Conservation (phyloP, 352 stramenopile genomes). For the Phytophthora pini region DNA sequence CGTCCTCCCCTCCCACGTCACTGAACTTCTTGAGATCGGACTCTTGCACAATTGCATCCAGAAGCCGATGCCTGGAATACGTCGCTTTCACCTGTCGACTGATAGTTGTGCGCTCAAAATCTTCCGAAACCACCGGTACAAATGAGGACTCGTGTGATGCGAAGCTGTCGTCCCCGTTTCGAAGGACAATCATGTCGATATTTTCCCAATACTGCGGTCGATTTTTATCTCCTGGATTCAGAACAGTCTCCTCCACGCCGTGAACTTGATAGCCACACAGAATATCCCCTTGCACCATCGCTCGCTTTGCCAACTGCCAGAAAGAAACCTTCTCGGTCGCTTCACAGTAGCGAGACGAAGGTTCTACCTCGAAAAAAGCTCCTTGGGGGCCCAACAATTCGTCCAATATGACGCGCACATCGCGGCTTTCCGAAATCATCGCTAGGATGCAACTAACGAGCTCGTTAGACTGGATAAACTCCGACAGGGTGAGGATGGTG, state of each 20-base stretch:
- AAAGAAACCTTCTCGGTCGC: slow-evolving; percentile 65
- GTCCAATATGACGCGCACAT: slow-evolving; percentile 84
- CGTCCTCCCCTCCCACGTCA: slow-evolving; percentile 24
- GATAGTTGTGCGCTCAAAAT: slow-evolving; percentile 61
- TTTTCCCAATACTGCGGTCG: slow-evolving; percentile 48
- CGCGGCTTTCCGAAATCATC: slow-evolving; percentile 87
- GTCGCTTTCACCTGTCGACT: slow-evolving; percentile 57
- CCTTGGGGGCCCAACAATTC: slow-evolving; percentile 75
- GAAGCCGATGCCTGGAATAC: slow-evolving; percentile 50
- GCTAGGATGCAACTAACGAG: slow-evolving; percentile 84
- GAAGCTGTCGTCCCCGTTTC: slow-evolving; percentile 30
- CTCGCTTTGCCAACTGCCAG: slow-evolving; percentile 77
- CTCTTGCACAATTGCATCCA: slow-evolving; percentile 63
- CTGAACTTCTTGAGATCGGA: slow-evolving; percentile 49
- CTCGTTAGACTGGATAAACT: slow-evolving; percentile 92
- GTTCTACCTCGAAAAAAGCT: slow-evolving; percentile 77
- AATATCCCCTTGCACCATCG: slow-evolving; percentile 64
- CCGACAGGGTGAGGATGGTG: slow-evolving; percentile 72
- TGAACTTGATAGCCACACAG: slow-evolving; percentile 77
- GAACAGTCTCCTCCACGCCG: slow-evolving; percentile 49
- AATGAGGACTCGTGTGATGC: slow-evolving; percentile 30
- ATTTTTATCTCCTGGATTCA: slow-evolving; percentile 76
- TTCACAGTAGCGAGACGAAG: slow-evolving; percentile 63
- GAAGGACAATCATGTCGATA: slow-evolving; percentile 74
- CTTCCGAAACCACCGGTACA: slow-evolving; percentile 37